Evolutionary conservation across 495 filamentous ascomycete genomes (phyloP).

Genomic region (Glonium stellatum): DNA sequence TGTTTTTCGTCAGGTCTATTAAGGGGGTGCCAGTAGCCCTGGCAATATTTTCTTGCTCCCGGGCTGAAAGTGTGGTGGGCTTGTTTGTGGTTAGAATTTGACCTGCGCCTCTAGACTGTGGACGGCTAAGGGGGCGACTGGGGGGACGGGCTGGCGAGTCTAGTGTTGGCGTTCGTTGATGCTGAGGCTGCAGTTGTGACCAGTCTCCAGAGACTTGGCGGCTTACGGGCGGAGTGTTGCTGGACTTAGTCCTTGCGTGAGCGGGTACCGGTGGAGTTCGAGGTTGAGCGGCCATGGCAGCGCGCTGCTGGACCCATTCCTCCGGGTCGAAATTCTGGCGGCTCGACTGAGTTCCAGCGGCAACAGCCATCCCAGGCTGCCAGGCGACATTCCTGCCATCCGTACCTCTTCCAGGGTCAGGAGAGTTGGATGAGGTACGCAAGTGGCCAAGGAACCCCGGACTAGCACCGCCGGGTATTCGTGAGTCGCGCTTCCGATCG

Average conservation of each 20-base stretch:
- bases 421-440: conserved; percentile 36
- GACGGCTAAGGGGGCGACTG: conserved; percentile 26
- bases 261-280: conserved; percentile 36
- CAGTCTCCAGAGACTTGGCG: conserved; percentile 52
- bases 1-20: conserved; percentile 14
- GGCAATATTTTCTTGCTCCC: conserved; percentile 91
- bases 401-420: conserved; percentile 33
- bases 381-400: conserved; percentile 56
- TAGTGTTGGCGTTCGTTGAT: conserved; percentile 7
- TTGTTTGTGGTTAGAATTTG: conserved; percentile 15
- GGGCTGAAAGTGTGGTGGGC: conserved; percentile 65
- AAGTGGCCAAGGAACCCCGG: conserved; percentile 30
- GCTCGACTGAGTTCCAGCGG: conserved; percentile 9
- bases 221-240: conserved; percentile 35
- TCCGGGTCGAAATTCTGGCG: conserved; percentile 53
- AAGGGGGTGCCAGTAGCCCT: conserved; percentile 76
- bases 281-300: conserved; percentile 52
- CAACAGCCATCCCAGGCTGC: conserved; percentile 55
- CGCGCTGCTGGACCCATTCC: conserved; percentile 81
- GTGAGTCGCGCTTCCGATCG: conserved; percentile 18
- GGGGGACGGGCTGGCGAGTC: conserved; percentile 18
- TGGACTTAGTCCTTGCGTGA: conserved; percentile 33
- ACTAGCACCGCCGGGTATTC: conserved; percentile 13
- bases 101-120: conserved; percentile 29
- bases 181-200: conserved; percentile 29